phyloP scores from a whole-genome alignment of 2,329 filamentous ascomycete species.

The Aspergillus transmontanensis region DNA sequence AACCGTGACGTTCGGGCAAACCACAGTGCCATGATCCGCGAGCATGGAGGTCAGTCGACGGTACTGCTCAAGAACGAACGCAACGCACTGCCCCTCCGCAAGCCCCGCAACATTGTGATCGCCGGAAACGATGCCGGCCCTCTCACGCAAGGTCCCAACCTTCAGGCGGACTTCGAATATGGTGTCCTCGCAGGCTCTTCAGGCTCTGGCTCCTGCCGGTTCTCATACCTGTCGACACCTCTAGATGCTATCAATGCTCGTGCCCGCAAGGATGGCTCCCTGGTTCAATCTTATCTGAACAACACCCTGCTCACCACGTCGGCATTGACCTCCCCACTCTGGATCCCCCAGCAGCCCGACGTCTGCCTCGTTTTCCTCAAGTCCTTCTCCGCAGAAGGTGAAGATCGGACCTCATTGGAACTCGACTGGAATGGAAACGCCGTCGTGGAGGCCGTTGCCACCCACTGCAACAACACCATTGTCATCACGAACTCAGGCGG shows the following conservation, averaged over 20 bases:
- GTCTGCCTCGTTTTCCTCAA: slow-evolving; percentile 78
- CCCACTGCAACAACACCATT: slow-evolving; percentile 76
- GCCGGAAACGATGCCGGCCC: slow-evolving; percentile 54
- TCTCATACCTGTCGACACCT: background rate
- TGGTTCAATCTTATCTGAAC: slow-evolving; percentile 26
- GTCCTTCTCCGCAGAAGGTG: slow-evolving; percentile 76
- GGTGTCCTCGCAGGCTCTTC: background rate
- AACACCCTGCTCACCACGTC: slow-evolving; percentile 9
- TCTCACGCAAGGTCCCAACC: slow-evolving; percentile 9
- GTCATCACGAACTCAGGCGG: slow-evolving; percentile 83
- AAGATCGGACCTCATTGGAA: slow-evolving; percentile 62
- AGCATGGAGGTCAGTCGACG: slow-evolving; percentile 39
- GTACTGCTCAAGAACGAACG: slow-evolving; percentile 28
- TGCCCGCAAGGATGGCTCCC: background rate
- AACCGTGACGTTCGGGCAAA: slow-evolving; percentile 66
- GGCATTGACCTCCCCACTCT: background rate
- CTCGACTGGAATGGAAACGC: slow-evolving; percentile 79
- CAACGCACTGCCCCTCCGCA: slow-evolving; percentile 52
- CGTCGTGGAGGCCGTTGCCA: slow-evolving; percentile 74
- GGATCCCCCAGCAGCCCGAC: slow-evolving; percentile 25
- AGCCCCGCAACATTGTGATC: slow-evolving; percentile 48
- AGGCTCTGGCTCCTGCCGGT: background rate
- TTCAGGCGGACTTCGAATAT: background rate
- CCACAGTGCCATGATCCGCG: slow-evolving; percentile 69
- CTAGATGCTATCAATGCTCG: slow-evolving; percentile 3